A percentile compares a stretch with the other conserved stretches of the same genome.
Conservation (phyloP, 139 green algal species). For the Coelastrella sp. region DNA sequence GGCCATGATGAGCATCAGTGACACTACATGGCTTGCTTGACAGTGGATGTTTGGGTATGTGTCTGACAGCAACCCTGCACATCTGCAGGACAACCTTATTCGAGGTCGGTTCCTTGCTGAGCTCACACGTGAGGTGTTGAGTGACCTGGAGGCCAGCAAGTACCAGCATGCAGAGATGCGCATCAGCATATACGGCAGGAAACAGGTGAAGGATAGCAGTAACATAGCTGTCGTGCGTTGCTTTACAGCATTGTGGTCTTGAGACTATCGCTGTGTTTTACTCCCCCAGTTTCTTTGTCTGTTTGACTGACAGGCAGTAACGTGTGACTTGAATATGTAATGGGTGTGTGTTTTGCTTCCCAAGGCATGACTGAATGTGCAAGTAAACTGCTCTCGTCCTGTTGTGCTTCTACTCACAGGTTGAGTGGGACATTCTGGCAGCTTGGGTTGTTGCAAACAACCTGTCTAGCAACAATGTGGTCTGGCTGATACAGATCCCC, state of each 20-base stretch:
- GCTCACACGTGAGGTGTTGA: conserved; percentile 95
- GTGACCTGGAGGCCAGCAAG: conserved; percentile 82
- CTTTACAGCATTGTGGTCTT: too few relatives aligned
- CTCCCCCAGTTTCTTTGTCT: too few relatives aligned
- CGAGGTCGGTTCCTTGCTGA: conserved; percentile 95
- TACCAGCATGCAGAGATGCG: conserved; percentile 93
- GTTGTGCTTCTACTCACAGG: conserved; percentile 43
- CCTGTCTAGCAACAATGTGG: conserved; percentile 93
- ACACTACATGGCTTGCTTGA: neutral
- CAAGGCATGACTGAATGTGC: too few relatives aligned
- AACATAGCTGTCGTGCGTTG: neutral
- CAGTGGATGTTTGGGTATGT: neutral
- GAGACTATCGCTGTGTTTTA: too few relatives aligned
- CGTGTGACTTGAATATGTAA: neutral
- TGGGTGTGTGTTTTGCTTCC: neutral
- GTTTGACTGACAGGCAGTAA: too few relatives aligned
- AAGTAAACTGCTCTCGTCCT: too few relatives aligned
- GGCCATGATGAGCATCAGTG: neutral
- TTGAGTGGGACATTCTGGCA: conserved; percentile 98
- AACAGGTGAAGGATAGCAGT: conserved; percentile 70
- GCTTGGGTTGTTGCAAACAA: conserved; percentile 97
- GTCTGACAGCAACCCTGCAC: too few relatives aligned
- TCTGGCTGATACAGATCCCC: conserved; percentile 95
- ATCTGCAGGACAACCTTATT: conserved; percentile 92
- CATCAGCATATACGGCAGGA: conserved; percentile 72